These are phyloP conservation scores for Capsella bursapastoris DNA, from an alignment of 345 rosid species.

Conservation along the genomic window DNA sequence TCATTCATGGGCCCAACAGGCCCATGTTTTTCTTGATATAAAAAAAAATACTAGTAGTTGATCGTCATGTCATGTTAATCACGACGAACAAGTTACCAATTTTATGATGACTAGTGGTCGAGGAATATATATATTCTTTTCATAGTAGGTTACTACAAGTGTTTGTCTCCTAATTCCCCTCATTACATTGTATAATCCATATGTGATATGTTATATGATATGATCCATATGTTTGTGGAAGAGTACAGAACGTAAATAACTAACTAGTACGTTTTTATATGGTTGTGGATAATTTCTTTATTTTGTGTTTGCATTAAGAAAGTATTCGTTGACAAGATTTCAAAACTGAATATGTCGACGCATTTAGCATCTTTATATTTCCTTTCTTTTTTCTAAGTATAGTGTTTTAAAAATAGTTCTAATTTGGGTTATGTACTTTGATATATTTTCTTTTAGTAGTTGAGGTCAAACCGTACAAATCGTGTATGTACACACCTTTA, in stretches of 20 bases:
- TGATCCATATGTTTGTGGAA: constrained; percentile 8
- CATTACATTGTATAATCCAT: too few relatives aligned
- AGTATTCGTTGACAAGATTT: background rate
- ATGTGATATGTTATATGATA: too few relatives aligned
- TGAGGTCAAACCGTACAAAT: background rate
- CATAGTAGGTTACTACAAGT: too few relatives aligned
- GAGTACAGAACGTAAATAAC: background rate
- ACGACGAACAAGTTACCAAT: background rate
- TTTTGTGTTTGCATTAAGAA: background rate
- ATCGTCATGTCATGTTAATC: constrained; percentile 33
- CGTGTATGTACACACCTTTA: background rate
- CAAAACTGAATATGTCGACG: background rate
- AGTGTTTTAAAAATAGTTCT: background rate
- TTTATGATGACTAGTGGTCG: too few relatives aligned
- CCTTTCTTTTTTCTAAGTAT: background rate
- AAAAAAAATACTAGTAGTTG: background rate
- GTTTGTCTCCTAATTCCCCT: too few relatives aligned
- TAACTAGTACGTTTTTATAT: background rate
- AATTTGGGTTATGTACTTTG: too few relatives aligned
- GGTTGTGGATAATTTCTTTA: background rate
- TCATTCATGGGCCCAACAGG: constrained; percentile 29
- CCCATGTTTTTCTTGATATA: background rate
- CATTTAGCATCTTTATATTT: background rate
- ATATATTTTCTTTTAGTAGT: background rate
- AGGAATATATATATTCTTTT: too few relatives aligned